Base-by-base conservation (phyloP, 1,284 basidiomycete species). In the Peniophora sp. region DNA sequence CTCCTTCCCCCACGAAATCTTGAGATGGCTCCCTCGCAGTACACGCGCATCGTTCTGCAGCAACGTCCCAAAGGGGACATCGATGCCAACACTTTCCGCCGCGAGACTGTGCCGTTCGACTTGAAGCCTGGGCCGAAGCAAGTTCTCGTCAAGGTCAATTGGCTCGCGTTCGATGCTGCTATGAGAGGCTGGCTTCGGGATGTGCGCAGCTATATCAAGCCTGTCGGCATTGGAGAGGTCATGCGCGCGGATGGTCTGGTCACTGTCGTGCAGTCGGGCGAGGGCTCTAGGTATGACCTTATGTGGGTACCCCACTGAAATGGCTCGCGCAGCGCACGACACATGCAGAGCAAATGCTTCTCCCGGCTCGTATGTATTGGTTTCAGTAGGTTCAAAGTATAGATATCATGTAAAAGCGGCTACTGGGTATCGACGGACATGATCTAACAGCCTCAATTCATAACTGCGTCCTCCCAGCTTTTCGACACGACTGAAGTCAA, bases 191-290 rank as follows among this genome's bases (percentile, higher is more conserved):
- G 44, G 44, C 14, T 45, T n/a, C 79, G 77, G 49, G 87, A 92
- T 62, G 64, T 61, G 17, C 75, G 86, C 48, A 83, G 78, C 62
- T 89, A 88, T 58, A 46, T 85, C 38, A 41, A 41, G n/a, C 85
- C 83, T 3, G 90, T 95, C 10, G 69, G 90, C 66, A 85, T 95
- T 54, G 89, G 89, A 22, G 89, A 84, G 64, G 81, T 83, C 23
- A 90, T 96, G 92, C 79, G 92, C 23, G 81, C 87, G 0, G 56
- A 58, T 2, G 88, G 80, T 2, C 66, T 95, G 17, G 92, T 85
- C 24, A 75, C 79, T 22, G 82, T 96, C 22, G 63, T 90, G 44
- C 69, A 75, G 50, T 75, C 69, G 2, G 85, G 85, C 1, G 65
- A 67, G 20, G 75, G 70, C 17, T 79, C 75, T 57, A 66, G 65